These are phyloP conservation scores for Sporisorium scitamineum DNA, from an alignment of 1,284 basidiomycete species.

Conservation along the genomic window DNA sequence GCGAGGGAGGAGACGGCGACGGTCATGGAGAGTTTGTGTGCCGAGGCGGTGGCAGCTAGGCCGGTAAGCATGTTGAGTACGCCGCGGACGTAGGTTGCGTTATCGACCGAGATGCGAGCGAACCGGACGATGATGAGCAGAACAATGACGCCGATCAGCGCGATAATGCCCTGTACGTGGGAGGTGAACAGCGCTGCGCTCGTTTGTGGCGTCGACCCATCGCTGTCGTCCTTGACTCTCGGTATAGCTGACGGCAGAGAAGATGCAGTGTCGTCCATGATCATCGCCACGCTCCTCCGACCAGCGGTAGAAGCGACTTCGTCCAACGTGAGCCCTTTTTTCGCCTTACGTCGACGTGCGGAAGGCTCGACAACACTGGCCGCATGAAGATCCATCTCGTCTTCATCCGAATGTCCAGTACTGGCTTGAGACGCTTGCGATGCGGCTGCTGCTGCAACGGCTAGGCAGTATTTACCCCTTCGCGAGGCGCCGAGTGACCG, in stretches of 20 bases:
- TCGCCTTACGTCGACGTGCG: not conserved
- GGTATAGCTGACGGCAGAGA: not conserved
- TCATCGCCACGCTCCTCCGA: conserved; percentile 39
- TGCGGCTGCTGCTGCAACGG: conserved; percentile 28
- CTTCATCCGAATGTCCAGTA: not conserved
- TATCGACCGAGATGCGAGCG: conserved; percentile 31
- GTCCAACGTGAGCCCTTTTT: conserved; percentile 18
- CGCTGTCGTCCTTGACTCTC: not conserved
- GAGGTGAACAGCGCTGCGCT: conserved; percentile 32
- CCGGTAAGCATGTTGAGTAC: conserved; percentile 52
- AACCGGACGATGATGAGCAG: conserved; percentile 42
- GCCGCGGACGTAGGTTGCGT: conserved; percentile 45
- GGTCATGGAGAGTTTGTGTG: conserved; percentile 50
- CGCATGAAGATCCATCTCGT: conserved; percentile 12
- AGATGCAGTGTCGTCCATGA: conserved; percentile 34
- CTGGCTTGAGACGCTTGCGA: conserved; percentile 7
- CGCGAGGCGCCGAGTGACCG: conserved; percentile 32
- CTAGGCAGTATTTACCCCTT: conserved; percentile 35
- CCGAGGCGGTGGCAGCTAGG: conserved; percentile 36
- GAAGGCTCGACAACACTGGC: conserved; percentile 23
- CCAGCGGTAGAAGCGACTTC: conserved; percentile 30
- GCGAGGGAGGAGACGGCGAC: conserved; percentile 40
- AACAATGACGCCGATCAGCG: conserved; percentile 44
- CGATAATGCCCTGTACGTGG: conserved; percentile 44
- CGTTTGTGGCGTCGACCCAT: not conserved